Base-by-base conservation (phyloP, 2,329 filamentous ascomycete species). In the Ceratocystis cubensis region DNA sequence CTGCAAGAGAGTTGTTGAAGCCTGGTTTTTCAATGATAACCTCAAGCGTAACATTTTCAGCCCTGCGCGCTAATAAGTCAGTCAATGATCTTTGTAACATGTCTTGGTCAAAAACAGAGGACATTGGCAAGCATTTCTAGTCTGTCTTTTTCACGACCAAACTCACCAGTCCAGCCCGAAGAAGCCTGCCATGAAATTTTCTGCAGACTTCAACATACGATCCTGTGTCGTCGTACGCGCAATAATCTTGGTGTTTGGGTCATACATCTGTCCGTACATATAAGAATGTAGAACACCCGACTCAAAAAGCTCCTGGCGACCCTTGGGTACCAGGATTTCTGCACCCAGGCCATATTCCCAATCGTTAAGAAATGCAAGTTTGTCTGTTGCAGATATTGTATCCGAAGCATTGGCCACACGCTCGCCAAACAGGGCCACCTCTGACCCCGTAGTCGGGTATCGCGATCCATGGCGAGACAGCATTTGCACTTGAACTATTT, bases 141-240 rank as follows among this genome's bases (percentile, higher is more conserved):
- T 6, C 48, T 28, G 22, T 25, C 25, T 10, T 4, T 15, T 10
- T 4, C 37, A 41, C 10, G 5, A 28, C 0, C 5, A 3, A 61
- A 64, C 75, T 41, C 71, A 80, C 79, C 88, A 91, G 61, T 87
- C 82, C 0, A 90, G 79, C 0, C 88, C 88, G 72, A 91, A 91
- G 76, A 91, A 91, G 0, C 88, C 88, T 5, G 88, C 86, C 72
- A 91, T 76, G 75, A 90, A 91, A 74, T 91, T 88, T 74, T 91
- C 88, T 2, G 88, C 88, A 48, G 82, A 87, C 73, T 91, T 86
- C 25, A 88, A 77, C 88, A 91, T 91, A 28, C 88, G 84, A 72
- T 89, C 84, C 73, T 91, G 87, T 0, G 88, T 89, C 77, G 88
- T 90, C 0, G 87, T 89, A 33, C 88, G 81, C 17, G 84, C 87